phyloP scores from a whole-genome alignment of 2,329 filamentous ascomycete species.

The Colletotrichum tofieldiae region DNA sequence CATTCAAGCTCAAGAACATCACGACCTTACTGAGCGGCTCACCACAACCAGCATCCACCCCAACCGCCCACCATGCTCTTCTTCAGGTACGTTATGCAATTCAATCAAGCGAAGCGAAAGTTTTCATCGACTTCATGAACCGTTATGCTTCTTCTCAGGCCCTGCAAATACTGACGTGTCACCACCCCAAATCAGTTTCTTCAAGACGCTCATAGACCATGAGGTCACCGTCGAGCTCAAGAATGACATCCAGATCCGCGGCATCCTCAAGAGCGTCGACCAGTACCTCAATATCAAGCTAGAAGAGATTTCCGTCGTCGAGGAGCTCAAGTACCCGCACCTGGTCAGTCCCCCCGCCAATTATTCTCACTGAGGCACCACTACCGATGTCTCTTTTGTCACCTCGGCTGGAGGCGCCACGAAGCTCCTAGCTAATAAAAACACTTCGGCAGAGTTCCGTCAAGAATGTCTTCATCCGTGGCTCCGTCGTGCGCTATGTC shows the following conservation, averaged over 20 bases:
- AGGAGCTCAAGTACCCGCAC: conserved; percentile 96
- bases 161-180: conserved; percentile 17
- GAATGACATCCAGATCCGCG: conserved; percentile 98
- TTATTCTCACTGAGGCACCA: neutral
- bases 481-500: conserved; percentile 93
- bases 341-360: conserved; percentile 68
- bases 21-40: conserved; percentile 35
- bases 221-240: conserved; percentile 99
- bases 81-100: conserved; percentile 56
- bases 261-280: conserved; percentile 96
- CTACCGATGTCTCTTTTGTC: neutral
- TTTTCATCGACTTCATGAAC: neutral
- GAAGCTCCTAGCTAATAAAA: neutral
- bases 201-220: conserved; percentile 98
- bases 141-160: neutral
- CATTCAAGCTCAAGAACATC: conserved; percentile 29
- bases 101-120: neutral
- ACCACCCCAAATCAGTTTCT: conserved; percentile 77
- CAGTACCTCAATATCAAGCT: conserved; percentile 99
- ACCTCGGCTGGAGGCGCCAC: neutral
- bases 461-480: conserved; percentile 96
- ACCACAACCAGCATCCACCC: conserved; percentile 24
- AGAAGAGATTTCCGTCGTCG: conserved; percentile 92
- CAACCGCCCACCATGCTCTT: conserved; percentile 58
- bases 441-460: conserved; percentile 74